Base-by-base conservation (phyloP, 495 filamentous ascomycete species). In the Glonium stellatum region DNA sequence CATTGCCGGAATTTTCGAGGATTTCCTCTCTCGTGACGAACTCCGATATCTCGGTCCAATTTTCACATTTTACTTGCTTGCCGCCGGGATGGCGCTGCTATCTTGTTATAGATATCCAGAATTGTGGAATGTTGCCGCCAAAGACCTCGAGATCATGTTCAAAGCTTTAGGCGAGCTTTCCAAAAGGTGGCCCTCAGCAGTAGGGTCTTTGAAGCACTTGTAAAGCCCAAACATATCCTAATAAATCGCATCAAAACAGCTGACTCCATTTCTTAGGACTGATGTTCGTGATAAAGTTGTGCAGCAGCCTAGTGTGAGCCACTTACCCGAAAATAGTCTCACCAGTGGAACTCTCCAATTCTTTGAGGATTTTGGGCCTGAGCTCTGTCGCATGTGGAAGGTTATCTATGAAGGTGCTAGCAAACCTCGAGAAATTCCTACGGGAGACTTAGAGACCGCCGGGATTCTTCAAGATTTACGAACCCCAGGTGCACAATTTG, bases 11-110 rank as follows among this genome's bases (percentile, higher is more conserved):
- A 67, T 67, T 12, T 67, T 64, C 41, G 65, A 67, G 59, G 61
- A 64, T 39, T 67, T 67, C 39, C 51, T 67, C 53, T 61, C 62
- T 15, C 57, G 65, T 21, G 65, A 67, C 51, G 65, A 67, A 39
- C 48, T 67, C 5, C 65, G 65, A 12, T 64, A 50, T 46, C 36
- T 67, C 15, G 65, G 61, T 0, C 65, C 65, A 0, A 64, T 67
- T 9, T 67, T 64, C 36, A 67, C 65, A 0, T 64, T 67, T 46
- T 67, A 67, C 36, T 59, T 66, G 25, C 62, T 67, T 22, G 54
- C 57, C 18, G 64, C 64, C 4, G 64, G 64, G 1, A 60, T 67
- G 55, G 60, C 60, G 2, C 64, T 60, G 36, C 57, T 67, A 1
- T 67, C 64, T 1, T 67, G 64, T 37, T 67, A 67, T 52, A 25